Percentiles rank a stretch among this genome's conserved stretches.
phyloP scores from a whole-genome alignment of 495 filamentous ascomycete species.

The Tricharina praecox region DNA sequence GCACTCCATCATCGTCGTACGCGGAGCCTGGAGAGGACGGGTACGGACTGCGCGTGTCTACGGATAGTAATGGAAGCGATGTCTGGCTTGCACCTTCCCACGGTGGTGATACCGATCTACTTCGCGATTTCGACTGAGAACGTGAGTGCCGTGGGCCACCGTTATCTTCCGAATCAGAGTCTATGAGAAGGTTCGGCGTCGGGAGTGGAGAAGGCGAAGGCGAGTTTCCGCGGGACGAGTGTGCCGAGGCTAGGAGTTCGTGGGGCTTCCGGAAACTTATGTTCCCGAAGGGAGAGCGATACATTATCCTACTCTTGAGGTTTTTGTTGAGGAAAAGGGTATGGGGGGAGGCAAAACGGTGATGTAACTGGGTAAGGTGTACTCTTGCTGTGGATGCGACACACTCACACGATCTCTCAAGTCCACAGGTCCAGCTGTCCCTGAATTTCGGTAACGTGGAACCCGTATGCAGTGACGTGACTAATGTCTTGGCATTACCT shows the following conservation, averaged over 20 bases:
- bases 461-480: too few species aligned
- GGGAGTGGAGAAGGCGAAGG: too few species aligned
- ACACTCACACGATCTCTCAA: background rate
- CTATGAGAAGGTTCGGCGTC: constrained; percentile 16
- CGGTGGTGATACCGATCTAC: constrained; percentile 17
- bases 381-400: background rate
- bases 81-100: constrained; percentile 13
- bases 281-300: constrained; percentile 4
- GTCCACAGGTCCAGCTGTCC: background rate
- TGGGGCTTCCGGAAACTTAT: constrained; percentile 24
- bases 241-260: constrained; percentile 14
- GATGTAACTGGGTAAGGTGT: background rate
- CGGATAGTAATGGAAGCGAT: constrained; percentile 17
- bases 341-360: background rate
- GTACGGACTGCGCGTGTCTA: constrained; percentile 17
- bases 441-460: too few species aligned
- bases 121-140: constrained; percentile 12
- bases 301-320: background rate
- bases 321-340: background rate
- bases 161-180: constrained; percentile 13
- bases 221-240: constrained; percentile 19
- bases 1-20: background rate
- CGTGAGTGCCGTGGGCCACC: constrained; percentile 7
- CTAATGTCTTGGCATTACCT: too few species aligned
- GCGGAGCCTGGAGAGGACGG: constrained; percentile 10